Percentiles rank a stretch among this genome's conserved stretches.
phyloP scores from a whole-genome alignment of 495 filamentous ascomycete species.

The Xylaria cubensis region DNA sequence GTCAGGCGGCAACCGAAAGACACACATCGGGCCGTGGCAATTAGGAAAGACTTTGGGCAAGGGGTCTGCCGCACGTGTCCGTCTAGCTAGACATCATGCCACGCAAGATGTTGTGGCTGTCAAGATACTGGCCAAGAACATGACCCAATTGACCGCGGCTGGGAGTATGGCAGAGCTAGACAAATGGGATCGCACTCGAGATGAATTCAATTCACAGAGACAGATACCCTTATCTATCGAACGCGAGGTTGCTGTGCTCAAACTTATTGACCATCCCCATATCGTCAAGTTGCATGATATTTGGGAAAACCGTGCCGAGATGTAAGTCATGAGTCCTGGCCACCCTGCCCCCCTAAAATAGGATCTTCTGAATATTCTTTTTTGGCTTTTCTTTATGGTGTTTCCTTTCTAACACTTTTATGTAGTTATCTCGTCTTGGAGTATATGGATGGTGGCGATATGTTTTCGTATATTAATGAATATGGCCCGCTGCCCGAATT shows the following conservation, averaged over 20 bases:
- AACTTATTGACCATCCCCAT: slow-evolving; percentile 90
- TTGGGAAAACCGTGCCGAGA: slow-evolving; percentile 92
- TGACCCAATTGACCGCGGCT: slow-evolving; percentile 71
- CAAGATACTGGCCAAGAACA: slow-evolving; percentile 88
- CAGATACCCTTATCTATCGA: slow-evolving; percentile 87
- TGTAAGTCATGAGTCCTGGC: slow-evolving; percentile 64
- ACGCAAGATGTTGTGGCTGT: slow-evolving; percentile 83
- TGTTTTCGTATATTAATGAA: slow-evolving; percentile 80
- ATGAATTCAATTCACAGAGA: slow-evolving; percentile 61
- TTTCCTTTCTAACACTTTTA: background rate
- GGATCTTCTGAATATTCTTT: background rate
- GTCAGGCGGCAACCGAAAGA: slow-evolving; percentile 71
- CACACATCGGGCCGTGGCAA: slow-evolving; percentile 86
- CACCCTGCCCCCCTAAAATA: background rate
- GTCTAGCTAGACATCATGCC: slow-evolving; percentile 75
- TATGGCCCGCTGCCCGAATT: slow-evolving; percentile 73
- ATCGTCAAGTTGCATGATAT: slow-evolving; percentile 92
- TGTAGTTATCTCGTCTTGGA: slow-evolving; percentile 94
- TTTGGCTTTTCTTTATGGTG: background rate
- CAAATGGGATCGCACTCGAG: slow-evolving; percentile 48
- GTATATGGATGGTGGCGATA: slow-evolving; percentile 87
- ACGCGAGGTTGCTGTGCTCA: slow-evolving; percentile 94
- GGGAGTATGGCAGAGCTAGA: slow-evolving; percentile 80
- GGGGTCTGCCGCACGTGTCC: slow-evolving; percentile 83
- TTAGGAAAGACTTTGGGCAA: slow-evolving; percentile 85